Conservation (phyloP, 1,284 basidiomycete species). For the Agroathelia rolfsii region DNA sequence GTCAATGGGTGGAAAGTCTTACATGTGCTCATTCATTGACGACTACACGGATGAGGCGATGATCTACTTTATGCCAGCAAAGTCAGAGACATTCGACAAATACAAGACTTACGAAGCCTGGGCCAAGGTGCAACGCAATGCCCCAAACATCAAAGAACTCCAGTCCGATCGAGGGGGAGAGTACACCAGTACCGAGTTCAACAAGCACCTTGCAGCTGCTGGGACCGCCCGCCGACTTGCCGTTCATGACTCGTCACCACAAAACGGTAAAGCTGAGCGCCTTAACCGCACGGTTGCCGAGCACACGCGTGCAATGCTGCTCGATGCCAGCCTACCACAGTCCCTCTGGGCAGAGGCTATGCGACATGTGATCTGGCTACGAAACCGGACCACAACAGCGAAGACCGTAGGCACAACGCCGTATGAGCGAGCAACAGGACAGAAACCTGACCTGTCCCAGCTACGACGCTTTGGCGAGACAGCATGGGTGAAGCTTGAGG, state of each 20-base stretch:
- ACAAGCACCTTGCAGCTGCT: conserved; percentile 11
- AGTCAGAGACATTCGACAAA: conserved; percentile 18
- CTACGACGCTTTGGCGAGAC: conserved; percentile 22
- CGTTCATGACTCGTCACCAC: conserved; percentile 24
- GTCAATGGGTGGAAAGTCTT: not conserved
- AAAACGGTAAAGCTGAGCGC: conserved; percentile 25
- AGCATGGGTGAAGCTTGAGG: conserved; percentile 17
- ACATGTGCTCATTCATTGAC: conserved; percentile 22
- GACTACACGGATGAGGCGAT: conserved; percentile 17
- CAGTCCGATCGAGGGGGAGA: conserved; percentile 28
- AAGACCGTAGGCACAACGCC: conserved; percentile 23
- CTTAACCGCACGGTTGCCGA: conserved; percentile 22
- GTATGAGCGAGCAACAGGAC: conserved; percentile 16
- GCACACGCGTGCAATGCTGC: conserved; percentile 15
- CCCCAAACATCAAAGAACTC: conserved; percentile 19
- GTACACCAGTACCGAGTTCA: conserved; percentile 21
- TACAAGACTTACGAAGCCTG: conserved; percentile 21
- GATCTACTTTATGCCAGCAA: conserved; percentile 17
- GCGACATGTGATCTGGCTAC: conserved; percentile 24
- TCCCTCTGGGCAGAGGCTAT: conserved; percentile 18
- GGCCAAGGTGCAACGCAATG: conserved; percentile 16
- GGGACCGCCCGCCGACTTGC: conserved; percentile 23
- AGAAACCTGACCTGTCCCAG: conserved; percentile 22
- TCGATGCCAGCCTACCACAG: conserved; percentile 15
- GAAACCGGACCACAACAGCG: conserved; percentile 25